Conservation (phyloP, 2,329 filamentous ascomycete genomes). For the Xylariaceae sp. region DNA sequence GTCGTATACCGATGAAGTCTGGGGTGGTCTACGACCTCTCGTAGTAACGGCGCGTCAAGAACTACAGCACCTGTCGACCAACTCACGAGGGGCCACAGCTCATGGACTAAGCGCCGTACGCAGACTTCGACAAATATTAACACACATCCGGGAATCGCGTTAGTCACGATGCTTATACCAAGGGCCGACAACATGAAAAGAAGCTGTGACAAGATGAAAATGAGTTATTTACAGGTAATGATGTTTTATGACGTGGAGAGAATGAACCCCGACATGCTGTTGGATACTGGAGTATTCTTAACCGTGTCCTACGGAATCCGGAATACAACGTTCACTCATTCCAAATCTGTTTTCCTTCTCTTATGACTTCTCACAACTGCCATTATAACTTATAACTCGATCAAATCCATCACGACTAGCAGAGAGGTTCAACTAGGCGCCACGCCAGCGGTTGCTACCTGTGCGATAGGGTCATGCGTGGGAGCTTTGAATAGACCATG, state of each 20-base stretch:
- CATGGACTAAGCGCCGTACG: slow-evolving; percentile 34
- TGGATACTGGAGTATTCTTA: no score
- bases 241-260: no score
- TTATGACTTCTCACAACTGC: neutral
- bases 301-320: no score
- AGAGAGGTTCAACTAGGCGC: neutral
- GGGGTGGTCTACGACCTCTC: slow-evolving; percentile 57
- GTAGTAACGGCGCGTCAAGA: slow-evolving; percentile 53
- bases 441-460: neutral
- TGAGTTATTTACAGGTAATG: no score
- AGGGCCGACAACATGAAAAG: neutral
- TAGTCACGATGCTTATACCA: neutral
- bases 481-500: neutral
- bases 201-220: no score
- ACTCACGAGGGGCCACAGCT: slow-evolving; percentile 20
- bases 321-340: no score
- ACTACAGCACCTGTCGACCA: slow-evolving; percentile 40
- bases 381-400: neutral
- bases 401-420: neutral
- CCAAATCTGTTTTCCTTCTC: no score
- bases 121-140: slow-evolving; percentile 38
- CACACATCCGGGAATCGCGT: slow-evolving; percentile 34
- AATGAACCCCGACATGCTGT: no score
- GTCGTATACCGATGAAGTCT: slow-evolving; percentile 60
- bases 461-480: neutral